Evolutionary conservation across 306 rosid species (phyloP).

Genomic region (Glycine latifolia): DNA sequence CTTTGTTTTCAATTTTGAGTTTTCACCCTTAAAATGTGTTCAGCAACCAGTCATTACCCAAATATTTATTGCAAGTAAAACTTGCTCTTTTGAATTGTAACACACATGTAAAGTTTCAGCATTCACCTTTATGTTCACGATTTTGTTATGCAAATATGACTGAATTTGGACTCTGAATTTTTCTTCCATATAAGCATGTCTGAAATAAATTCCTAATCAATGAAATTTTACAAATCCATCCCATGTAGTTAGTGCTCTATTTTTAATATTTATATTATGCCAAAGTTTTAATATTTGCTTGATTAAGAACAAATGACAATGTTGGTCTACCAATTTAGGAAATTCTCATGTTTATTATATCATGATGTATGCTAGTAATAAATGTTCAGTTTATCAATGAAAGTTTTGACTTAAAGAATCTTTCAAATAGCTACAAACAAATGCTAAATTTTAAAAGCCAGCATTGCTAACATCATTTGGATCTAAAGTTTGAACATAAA

Average conservation of each 20-base stretch:
- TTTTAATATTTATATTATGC: constrained; percentile 2
- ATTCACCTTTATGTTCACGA: constrained; percentile 4
- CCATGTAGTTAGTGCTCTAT: background rate
- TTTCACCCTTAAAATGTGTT: constrained; percentile 12
- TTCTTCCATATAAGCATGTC: constrained; percentile 29
- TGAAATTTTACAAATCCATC: constrained; percentile 15
- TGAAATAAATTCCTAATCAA: background rate
- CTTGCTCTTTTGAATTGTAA: constrained; percentile 20
- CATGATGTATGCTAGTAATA: constrained; percentile 1
- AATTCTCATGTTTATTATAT: background rate
- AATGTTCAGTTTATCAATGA: constrained; percentile 28
- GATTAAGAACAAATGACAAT: background rate
- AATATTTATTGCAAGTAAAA: constrained; percentile 2
- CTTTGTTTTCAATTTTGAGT: background rate
- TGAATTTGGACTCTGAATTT: background rate
- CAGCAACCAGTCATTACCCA: constrained; percentile 9
- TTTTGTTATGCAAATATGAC: background rate
- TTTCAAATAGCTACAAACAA: background rate
- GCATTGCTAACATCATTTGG: background rate
- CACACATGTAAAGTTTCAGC: background rate
- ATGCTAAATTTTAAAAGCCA: constrained; percentile 6
- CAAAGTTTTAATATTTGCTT: background rate
- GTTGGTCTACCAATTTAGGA: constrained; percentile 19
- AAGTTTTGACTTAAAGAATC: constrained; percentile 13
- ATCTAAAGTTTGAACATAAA: background rate